phyloP scores from a whole-genome alignment of 1,139 yeast species.

The Zygotorulaspora mrakii region DNA sequence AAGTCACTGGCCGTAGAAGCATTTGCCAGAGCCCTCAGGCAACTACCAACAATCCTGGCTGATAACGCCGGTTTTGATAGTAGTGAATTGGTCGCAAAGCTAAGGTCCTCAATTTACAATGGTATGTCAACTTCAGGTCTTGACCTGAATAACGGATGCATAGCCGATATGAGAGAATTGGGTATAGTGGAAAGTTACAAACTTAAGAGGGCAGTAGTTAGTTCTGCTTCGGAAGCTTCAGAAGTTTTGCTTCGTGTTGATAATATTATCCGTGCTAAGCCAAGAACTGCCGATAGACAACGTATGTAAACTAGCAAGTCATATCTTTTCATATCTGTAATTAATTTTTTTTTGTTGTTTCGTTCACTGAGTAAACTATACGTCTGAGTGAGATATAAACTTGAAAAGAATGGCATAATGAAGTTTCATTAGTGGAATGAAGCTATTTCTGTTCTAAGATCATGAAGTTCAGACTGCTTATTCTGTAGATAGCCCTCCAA shows the following conservation, averaged over 20 bases:
- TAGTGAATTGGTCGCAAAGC: constrained; percentile 83
- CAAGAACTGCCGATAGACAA: constrained; percentile 88
- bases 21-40: constrained; percentile 89
- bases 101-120: constrained; percentile 87
- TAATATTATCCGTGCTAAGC: constrained; percentile 93
- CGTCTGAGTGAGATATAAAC: too few relatives aligned
- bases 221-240: constrained; percentile 95
- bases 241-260: constrained; percentile 93
- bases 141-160: constrained; percentile 74
- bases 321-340: constrained; percentile 4
- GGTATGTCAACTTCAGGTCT: constrained; percentile 91
- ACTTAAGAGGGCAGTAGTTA: constrained; percentile 90
- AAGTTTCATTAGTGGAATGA: constrained; percentile 11
- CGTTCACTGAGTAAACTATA: too few relatives aligned
- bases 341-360: constrained; percentile 6
- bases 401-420: background rate
- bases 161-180: constrained; percentile 90
- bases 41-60: constrained; percentile 90
- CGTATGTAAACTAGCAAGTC: constrained; percentile 26
- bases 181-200: constrained; percentile 92
- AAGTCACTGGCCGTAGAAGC: constrained; percentile 92
- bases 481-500: constrained; percentile 50
- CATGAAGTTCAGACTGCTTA: constrained; percentile 46
- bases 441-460: constrained; percentile 42
- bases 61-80: constrained; percentile 98